Percentiles rank a stretch among this genome's conserved stretches.
Conservation (phyloP, 495 filamentous ascomycete genomes). For the Sordaria brevicollis region DNA sequence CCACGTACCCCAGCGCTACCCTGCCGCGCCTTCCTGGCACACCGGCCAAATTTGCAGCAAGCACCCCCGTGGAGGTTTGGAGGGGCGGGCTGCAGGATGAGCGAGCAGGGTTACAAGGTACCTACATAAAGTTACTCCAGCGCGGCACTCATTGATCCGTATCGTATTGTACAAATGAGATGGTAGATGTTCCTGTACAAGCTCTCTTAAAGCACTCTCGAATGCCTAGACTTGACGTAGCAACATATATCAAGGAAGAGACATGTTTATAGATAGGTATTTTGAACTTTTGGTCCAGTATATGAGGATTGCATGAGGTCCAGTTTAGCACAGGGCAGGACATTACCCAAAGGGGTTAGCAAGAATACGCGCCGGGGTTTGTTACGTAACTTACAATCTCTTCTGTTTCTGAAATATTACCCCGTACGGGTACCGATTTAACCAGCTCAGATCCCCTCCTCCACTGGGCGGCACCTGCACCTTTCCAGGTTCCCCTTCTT, state of each 20-base stretch:
- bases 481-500: constrained; percentile 6
- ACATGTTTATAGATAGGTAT: background rate
- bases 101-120: background rate
- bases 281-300: background rate
- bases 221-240: background rate
- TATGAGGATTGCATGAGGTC: background rate
- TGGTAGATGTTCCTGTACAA: background rate
- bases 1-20: background rate
- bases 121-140: background rate
- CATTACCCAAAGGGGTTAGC: background rate
- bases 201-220: background rate
- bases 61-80: background rate
- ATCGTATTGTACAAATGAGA: background rate
- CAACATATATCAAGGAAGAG: background rate
- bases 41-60: constrained; percentile 10
- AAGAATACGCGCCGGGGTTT: background rate
- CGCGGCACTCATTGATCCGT: background rate
- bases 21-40: constrained; percentile 4
- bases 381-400: background rate
- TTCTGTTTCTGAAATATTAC: background rate
- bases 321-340: too few relatives aligned
- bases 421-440: background rate
- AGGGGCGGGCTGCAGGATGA: constrained; percentile 11
- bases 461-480: constrained; percentile 5
- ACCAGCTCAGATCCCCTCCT: background rate